Conservation (phyloP, 306 rosid genomes). For the Senna tora region DNA sequence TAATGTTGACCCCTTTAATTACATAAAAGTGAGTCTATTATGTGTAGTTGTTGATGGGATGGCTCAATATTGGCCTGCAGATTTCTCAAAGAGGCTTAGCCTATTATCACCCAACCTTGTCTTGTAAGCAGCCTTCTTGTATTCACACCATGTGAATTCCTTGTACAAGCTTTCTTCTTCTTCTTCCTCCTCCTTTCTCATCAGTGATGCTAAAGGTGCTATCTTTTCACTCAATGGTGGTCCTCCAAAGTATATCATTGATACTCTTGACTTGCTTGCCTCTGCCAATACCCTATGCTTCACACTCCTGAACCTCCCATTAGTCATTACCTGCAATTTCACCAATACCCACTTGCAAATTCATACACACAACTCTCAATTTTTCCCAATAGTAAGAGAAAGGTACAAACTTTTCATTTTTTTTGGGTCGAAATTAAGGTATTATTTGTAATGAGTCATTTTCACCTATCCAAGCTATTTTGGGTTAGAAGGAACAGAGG, state of each 20-base stretch:
- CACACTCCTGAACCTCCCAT: conserved; percentile 78
- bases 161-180: conserved; percentile 57
- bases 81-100: conserved; percentile 62
- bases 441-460: too few relatives aligned
- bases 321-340: conserved; percentile 88
- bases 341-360: too few relatives aligned
- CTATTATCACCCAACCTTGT: conserved; percentile 70
- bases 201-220: conserved; percentile 59
- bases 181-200: conserved; percentile 55
- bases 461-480: too few relatives aligned
- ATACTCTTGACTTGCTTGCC: conserved; percentile 57
- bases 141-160: conserved; percentile 81
- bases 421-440: too few relatives aligned
- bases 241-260: conserved; percentile 89
- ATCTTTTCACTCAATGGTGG: conserved; percentile 72
- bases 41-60: too few relatives aligned
- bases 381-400: too few relatives aligned
- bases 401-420: too few relatives aligned
- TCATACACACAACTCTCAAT: too few relatives aligned
- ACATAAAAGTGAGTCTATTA: too few relatives aligned
- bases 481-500: too few relatives aligned
- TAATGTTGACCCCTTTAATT: background rate
- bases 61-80: background rate
- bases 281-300: conserved; percentile 80
- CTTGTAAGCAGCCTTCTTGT: conserved; percentile 66